Evolutionary conservation across 768 basidiomycete genomes (phyloP).

Genomic region (Cytidiella melzeri): DNA sequence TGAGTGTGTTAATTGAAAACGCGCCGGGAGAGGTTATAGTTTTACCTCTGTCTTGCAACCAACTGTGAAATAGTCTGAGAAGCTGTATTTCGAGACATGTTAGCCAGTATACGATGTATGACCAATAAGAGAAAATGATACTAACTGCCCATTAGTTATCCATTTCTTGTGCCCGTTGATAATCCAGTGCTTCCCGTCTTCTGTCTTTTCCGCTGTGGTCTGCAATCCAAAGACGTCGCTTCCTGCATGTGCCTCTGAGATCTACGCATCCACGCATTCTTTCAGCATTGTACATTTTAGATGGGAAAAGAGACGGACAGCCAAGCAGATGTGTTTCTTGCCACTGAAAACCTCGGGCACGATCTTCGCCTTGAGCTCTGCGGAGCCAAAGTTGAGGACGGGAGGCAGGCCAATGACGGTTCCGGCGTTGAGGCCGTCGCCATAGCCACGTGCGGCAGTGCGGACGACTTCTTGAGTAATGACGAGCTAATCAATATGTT

Average conservation of each 20-base stretch:
- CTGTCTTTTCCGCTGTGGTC: conserved; percentile 73
- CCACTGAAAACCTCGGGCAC: conserved; percentile 65
- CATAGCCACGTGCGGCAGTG: conserved; percentile 71
- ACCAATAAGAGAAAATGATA: not conserved
- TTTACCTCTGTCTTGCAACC: conserved; percentile 57
- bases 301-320: conserved; percentile 24
- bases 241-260: conserved; percentile 84
- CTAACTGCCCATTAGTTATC: conserved; percentile 71
- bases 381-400: conserved; percentile 74
- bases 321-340: conserved; percentile 82
- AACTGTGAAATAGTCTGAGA: conserved; percentile 57
- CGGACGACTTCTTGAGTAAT: conserved; percentile 32
- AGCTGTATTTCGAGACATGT: conserved; percentile 16
- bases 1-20: conserved; percentile 31
- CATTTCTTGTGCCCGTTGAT: conserved; percentile 87
- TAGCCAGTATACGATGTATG: not conserved
- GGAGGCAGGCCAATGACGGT: conserved; percentile 83
- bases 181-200: conserved; percentile 80
- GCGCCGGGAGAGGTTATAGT: conserved; percentile 18
- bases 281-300: not conserved
- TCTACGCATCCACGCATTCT: conserved; percentile 20
- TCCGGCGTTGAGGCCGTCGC: conserved; percentile 71
- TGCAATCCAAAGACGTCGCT: conserved; percentile 80
- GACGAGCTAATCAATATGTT: conserved; percentile 20
- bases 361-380: conserved; percentile 51